Base-by-base conservation (phyloP, 768 basidiomycete genomes). In the Tephrocybe rancida region DNA sequence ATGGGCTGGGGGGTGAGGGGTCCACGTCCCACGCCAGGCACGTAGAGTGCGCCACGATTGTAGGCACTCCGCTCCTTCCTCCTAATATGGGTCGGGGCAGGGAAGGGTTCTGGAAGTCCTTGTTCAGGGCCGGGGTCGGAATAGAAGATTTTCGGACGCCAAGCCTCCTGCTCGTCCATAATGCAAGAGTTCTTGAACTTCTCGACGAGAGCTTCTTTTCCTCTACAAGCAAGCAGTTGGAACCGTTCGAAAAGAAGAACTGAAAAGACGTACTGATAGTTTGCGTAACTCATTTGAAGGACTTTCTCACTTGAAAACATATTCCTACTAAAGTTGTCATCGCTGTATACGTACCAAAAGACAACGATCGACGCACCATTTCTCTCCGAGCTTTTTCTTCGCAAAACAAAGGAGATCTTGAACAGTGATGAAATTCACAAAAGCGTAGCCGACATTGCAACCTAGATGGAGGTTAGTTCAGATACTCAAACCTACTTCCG, bases 231-330 rank as follows among this genome's bases (percentile, higher is more conserved):
- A 30, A 44, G 13, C 16, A 22, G n/a, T 30, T 1, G 14, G 35
- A 51, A 32, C 19, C n/a, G 5, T 18, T 18, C 18, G 21, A 59
- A 48, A 18, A 50, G 47, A 24, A 50, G 61, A 54, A 19, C 19
- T 13, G 52, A 42, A 42, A 47, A 27, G n/a, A 78, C 90, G 48
- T 57, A 92, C 92, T 95, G 92, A 64, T 91, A 93, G 60, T 92
- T 94, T 3, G 93, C 94, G 65, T 94, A 95, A 60, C 88, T 89
- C 87, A 94, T 92, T 62, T 94, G 88, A 48, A 94, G 70, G 8
- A 93, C 86, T 64, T 95, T 95, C 69, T 95, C 90, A 56, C 90
- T 92, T 8, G 89, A 89, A 66, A 91, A 94, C 85, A 92, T 86
- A 65, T 95, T 94, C 91, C 90, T 92, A 66, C 27, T 49, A 39